Conservation (phyloP, 306 rosid genomes). For the Castanopsis chinensis region DNA sequence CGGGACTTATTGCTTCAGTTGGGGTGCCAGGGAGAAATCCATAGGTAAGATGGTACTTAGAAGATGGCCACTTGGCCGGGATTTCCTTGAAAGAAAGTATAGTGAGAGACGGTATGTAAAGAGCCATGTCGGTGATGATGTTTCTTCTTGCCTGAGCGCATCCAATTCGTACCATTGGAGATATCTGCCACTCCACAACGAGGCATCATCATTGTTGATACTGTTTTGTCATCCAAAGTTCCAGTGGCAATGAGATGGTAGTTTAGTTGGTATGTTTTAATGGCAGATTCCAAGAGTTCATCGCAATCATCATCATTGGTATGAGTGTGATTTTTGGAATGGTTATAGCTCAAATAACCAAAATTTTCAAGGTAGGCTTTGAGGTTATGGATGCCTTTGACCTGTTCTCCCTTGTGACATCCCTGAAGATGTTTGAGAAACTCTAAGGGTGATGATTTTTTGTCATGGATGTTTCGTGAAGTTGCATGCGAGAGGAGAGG, state of each 20-base stretch:
- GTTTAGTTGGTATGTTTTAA: not conserved
- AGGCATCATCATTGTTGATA: not conserved
- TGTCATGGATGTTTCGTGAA: not conserved
- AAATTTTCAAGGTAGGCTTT: not conserved
- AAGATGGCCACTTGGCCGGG: not conserved
- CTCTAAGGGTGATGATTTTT: not conserved
- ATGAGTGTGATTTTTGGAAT: not conserved
- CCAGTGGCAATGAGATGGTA: not conserved
- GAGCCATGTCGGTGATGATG: not conserved
- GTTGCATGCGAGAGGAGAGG: not conserved
- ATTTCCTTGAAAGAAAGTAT: not conserved
- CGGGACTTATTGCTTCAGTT: not conserved
- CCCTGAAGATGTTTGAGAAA: not conserved
- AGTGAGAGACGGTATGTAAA: not conserved
- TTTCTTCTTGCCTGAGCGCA: not conserved
- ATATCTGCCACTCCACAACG: not conserved
- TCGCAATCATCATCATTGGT: not conserved
- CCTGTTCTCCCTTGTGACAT: not conserved
- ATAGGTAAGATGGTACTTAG: not conserved
- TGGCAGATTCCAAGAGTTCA: not conserved
- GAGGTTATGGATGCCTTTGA: not conserved
- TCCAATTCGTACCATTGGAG: not conserved
- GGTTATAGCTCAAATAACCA: not conserved
- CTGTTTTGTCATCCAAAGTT: not conserved
- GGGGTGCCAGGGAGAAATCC: not conserved